Evolutionary conservation across 2,329 filamentous ascomycete species (phyloP), one percentile per base, ranked within the genome.

Genomic region (Trichoderma koningiopsis): DNA sequence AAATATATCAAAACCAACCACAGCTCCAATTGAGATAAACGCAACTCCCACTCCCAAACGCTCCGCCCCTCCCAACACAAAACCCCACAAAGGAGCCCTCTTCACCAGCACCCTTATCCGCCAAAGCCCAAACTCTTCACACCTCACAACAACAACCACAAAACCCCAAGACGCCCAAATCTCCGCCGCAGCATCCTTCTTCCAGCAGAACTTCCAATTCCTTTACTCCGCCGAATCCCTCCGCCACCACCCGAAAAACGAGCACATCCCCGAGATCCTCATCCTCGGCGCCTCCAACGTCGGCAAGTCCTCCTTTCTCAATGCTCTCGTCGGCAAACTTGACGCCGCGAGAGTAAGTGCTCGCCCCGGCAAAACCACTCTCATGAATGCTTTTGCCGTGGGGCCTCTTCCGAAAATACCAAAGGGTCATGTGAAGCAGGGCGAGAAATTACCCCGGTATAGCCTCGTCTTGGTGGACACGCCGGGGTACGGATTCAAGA

Each of bases 221-320:
- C 80, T 88, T 72, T 87, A 86, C 79, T 84, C 84, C 19, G 84
- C 84, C 22, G 81, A 81, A 47, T 74, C 76, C 56, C 83, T 87
- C 71, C 81, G 83, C 65, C 75, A 85, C 74, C 81, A 88, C 70
- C 81, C 81, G 35, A 75, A 81, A 73, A 88, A 88, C 76, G 82
- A 82, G 29, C 80, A 81, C 71, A 79, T 84, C 4, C 87, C 87
- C 56, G 87, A 89, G 72, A 87, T 97, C 62, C 91, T 92, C 76
- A 86, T 97, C 57, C 88, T 96, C 47, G 93, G 93, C 55, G 93
- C 94, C 75, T 94, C 93, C 72, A 97, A 97, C 77, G 93, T 94
- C 53, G 93, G 93, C 76, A 97, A 97, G 79, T 96, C 92, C 1
- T 93, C 92, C 19, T 91, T 96, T 73, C 90, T 97, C 80, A 97